These are phyloP conservation scores for Linum usitatissimum DNA, from an alignment of 345 rosid genomes.

Conservation along the genomic window DNA sequence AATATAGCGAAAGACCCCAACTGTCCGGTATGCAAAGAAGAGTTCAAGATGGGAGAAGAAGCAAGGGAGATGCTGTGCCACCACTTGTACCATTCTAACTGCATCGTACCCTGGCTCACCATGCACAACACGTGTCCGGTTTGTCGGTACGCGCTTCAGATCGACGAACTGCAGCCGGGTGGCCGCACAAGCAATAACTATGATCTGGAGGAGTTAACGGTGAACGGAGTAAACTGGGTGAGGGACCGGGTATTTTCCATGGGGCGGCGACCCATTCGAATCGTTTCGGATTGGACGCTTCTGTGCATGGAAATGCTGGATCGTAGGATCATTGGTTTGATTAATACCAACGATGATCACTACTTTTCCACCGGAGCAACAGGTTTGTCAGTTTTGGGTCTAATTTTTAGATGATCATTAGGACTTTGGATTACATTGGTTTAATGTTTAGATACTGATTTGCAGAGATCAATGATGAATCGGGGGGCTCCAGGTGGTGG, in stretches of 20 bases:
- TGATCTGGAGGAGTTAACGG: slow-evolving; percentile 17
- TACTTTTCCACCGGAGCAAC: no score
- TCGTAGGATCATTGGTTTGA: neutral
- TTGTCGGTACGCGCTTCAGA: slow-evolving; percentile 40
- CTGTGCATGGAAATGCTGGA: slow-evolving; percentile 13
- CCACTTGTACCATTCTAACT: slow-evolving; percentile 59
- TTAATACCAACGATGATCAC: neutral
- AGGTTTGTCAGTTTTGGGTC: neutral
- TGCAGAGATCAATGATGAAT: neutral
- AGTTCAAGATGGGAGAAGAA: slow-evolving; percentile 41
- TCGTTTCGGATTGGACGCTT: slow-evolving; percentile 26
- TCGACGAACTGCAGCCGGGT: neutral
- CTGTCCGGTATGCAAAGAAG: slow-evolving; percentile 72
- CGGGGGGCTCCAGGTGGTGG: slow-evolving; percentile 28
- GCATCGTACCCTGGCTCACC: slow-evolving; percentile 65
- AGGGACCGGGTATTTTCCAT: slow-evolving; percentile 19
- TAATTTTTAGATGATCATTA: neutral
- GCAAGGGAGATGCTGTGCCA: slow-evolving; percentile 50
- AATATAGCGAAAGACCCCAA: neutral
- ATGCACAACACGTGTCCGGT: slow-evolving; percentile 66
- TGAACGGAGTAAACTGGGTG: slow-evolving; percentile 17
- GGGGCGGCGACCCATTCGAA: slow-evolving; percentile 23
- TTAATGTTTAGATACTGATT: neutral
- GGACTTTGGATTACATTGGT: neutral
- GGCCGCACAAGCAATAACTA: slow-evolving; percentile 8